Conservation (phyloP, 2,329 filamentous ascomycete genomes). For the Verticillium nubilum region DNA sequence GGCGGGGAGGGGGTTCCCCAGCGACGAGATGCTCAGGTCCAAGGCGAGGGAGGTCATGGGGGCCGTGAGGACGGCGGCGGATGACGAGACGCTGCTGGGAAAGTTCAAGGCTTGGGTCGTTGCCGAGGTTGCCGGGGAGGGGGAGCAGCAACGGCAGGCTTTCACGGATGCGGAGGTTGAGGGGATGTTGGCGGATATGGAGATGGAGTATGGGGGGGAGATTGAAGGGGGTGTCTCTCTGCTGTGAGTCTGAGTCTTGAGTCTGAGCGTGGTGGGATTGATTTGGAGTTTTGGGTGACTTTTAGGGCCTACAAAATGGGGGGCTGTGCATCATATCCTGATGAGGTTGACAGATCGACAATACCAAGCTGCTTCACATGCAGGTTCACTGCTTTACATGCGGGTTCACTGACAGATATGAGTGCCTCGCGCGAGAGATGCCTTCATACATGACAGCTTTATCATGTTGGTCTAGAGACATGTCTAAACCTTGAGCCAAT, state of each 20-base stretch:
- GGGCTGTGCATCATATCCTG: too few relatives aligned
- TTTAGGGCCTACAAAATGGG: too few relatives aligned
- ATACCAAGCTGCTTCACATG: too few relatives aligned
- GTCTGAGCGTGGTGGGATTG: too few relatives aligned
- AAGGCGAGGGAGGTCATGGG: conserved; percentile 44
- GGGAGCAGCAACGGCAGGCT: not conserved
- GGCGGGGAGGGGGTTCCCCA: conserved; percentile 35
- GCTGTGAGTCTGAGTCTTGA: not conserved
- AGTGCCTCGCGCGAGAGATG: too few relatives aligned
- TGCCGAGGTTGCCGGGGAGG: not conserved
- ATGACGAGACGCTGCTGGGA: conserved; percentile 44
- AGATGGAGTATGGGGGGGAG: not conserved
- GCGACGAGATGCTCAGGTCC: conserved; percentile 39
- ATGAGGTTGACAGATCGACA: too few relatives aligned
- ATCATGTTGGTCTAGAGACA: too few relatives aligned
- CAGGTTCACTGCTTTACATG: too few relatives aligned
- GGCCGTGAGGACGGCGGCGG: conserved; percentile 43
- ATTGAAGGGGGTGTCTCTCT: not conserved
- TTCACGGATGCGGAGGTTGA: conserved; percentile 25
- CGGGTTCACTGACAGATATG: too few relatives aligned
- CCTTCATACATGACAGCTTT: too few relatives aligned
- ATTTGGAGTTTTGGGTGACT: too few relatives aligned
- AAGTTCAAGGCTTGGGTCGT: conserved; percentile 43
- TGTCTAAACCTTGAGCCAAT: too few relatives aligned
- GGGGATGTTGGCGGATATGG: conserved; percentile 26